phyloP scores from a whole-genome alignment of 495 filamentous ascomycete species.

The Aspergillus funiculosus region DNA sequence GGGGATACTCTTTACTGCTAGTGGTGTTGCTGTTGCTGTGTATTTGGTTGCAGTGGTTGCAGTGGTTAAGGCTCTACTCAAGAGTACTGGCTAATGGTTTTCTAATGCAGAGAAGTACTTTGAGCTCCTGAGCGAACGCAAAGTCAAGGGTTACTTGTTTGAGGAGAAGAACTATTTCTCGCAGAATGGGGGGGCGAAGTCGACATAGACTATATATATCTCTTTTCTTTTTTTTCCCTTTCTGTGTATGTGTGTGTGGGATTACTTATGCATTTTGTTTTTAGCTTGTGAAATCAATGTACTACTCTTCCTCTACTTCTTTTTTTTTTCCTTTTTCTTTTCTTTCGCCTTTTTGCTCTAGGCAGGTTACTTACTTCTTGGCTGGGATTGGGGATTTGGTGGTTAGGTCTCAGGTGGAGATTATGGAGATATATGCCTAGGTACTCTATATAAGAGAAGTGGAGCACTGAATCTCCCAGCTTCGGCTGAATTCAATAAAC shows the following conservation, averaged over 20 bases:
- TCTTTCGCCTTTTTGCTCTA: not conserved
- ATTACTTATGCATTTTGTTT: slow-evolving; percentile 11
- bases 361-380: not conserved
- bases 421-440: no score
- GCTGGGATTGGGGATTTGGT: slow-evolving; percentile 7
- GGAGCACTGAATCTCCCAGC: not conserved
- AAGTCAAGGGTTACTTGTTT: slow-evolving; percentile 83
- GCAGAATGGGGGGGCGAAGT: slow-evolving; percentile 15
- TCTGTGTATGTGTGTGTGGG: slow-evolving; percentile 7
- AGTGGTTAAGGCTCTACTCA: not conserved
- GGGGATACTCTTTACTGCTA: no score
- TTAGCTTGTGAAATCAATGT: slow-evolving; percentile 1
- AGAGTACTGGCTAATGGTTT: not conserved
- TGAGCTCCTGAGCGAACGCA: slow-evolving; percentile 75
- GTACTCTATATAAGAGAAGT: no score
- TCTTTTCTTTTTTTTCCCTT: slow-evolving; percentile 18
- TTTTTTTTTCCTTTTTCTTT: slow-evolving; percentile 3
- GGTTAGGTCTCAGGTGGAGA: no score
- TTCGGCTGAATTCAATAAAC: no score
- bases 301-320: not conserved
- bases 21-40: no score
- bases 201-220: slow-evolving; percentile 2
- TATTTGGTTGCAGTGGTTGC: no score
- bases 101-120: slow-evolving; percentile 78
- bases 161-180: slow-evolving; percentile 81